Evolutionary conservation across 2,329 filamentous ascomycete species (phyloP), one percentile per base, ranked within the genome.

Genomic region (Cercospora brassicicola): DNA sequence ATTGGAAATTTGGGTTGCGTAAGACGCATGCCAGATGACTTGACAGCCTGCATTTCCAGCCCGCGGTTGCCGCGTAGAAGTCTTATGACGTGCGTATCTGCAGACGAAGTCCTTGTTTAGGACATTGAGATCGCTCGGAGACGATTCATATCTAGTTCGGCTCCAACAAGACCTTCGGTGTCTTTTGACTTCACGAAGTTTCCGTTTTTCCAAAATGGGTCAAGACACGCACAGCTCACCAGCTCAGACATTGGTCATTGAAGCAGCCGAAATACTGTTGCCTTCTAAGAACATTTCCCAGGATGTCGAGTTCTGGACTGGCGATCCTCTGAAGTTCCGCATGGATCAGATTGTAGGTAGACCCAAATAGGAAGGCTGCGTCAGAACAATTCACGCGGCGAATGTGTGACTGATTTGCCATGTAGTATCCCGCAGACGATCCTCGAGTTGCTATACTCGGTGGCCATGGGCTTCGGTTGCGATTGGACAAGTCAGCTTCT

Each of bases 251-350:
- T 8, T 63, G 18, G 39, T 48, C 1, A 60, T 69, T n/a, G 56
- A 67, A 26, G 62, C 68, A 31, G 65, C 65, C 30, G 68, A 69
- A 63, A 30, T 69, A 10, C 57, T 69, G 18, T 26, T 69, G 5
- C 65, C 68, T 15, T 67, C 68, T 4, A 62, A 65, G 30, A 42
- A 39, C 56, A 69, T 69, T 10, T 56, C 68, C 11, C 39, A 69
- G n/a, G 65, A 70, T 53, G 13, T 70, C 36, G 68, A 36, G 4
- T 70, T 70, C 57, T 70, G 68, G 68, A 70, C 65, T 10, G 55
- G 62, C 4, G 28, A 56, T 2, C 31, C 18, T 18, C 59, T 70
- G 4, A 59, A 55, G 13, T 70, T 70, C 26, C 65, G 68, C 8
- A 65, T 67, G 62, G 45, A 70, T n/a, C 62, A 70, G 42, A 70